A percentile compares a stretch with the other conserved stretches of the same genome.
phyloP scores from a whole-genome alignment of 176 grass and related monocot genomes.

The Rhynchospora tenuis region DNA sequence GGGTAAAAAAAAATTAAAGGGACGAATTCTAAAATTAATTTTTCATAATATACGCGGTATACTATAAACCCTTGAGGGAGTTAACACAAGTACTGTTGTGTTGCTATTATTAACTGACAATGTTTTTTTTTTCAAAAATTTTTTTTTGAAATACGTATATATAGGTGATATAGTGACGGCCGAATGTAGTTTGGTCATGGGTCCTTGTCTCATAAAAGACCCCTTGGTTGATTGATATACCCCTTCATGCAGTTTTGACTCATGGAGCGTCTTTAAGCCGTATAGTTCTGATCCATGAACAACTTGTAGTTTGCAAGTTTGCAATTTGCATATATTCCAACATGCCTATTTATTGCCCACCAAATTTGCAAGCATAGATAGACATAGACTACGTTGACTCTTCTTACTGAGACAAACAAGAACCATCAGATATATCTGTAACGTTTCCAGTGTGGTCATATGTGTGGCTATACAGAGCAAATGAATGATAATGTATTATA shows the following conservation, averaged over 20 bases:
- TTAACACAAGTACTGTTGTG: too few relatives aligned
- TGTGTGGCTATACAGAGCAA: background rate
- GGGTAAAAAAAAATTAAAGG: too few relatives aligned
- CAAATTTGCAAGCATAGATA: background rate
- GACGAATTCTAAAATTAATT: too few relatives aligned
- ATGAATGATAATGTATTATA: background rate
- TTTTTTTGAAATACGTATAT: background rate
- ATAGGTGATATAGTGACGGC: background rate
- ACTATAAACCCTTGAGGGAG: too few relatives aligned
- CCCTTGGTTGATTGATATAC: background rate
- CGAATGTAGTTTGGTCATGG: background rate
- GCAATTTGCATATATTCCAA: constrained; percentile 8
- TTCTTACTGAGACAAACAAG: background rate
- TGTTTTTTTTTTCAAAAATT: background rate
- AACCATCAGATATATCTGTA: background rate
- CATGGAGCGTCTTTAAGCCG: background rate
- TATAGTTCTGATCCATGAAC: background rate
- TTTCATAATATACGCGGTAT: too few relatives aligned
- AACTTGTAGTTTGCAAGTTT: background rate
- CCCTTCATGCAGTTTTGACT: background rate
- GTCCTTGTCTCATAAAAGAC: background rate
- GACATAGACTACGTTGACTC: background rate
- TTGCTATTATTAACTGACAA: background rate
- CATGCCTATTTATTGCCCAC: background rate
- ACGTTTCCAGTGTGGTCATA: background rate